Conservation (phyloP, 768 basidiomycete species). For the Suillus brevipes region DNA sequence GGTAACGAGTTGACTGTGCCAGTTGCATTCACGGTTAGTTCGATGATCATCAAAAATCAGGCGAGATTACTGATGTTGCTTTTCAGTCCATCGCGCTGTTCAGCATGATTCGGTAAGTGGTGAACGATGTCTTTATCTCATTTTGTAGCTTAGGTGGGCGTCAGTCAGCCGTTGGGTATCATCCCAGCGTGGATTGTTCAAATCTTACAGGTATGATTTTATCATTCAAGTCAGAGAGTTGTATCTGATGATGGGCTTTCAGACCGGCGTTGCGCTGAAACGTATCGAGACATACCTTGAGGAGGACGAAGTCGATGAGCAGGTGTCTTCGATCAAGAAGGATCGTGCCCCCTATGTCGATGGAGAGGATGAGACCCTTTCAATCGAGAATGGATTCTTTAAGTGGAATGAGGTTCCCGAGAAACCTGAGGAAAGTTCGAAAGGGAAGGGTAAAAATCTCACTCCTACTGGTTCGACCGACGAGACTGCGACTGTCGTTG, state of each 20-base stretch:
- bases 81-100: conserved; percentile 75
- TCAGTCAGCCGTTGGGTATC: conserved; percentile 68
- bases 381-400: conserved; percentile 52
- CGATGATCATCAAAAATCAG: background rate
- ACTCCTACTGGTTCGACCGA: conserved; percentile 3
- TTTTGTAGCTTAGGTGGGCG: background rate
- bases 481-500: conserved; percentile 14
- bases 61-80: background rate
- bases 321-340: conserved; percentile 58
- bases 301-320: conserved; percentile 63
- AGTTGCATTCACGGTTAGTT: conserved; percentile 77
- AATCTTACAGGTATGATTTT: conserved; percentile 52
- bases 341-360: conserved; percentile 20
- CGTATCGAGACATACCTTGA: conserved; percentile 61
- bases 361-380: conserved; percentile 38
- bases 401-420: conserved; percentile 55
- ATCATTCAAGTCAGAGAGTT: background rate
- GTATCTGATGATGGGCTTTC: background rate
- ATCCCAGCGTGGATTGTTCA: conserved; percentile 82
- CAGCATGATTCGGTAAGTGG: conserved; percentile 71
- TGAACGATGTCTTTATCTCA: background rate
- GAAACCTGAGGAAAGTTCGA: conserved; percentile 23
- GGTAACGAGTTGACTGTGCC: conserved; percentile 76
- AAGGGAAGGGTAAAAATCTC: conserved; percentile 21
- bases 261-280: conserved; percentile 57